Evolutionary conservation across 345 rosid species (phyloP), one percentile per base, ranked within the genome.

Genomic region (Arabis alpina): DNA sequence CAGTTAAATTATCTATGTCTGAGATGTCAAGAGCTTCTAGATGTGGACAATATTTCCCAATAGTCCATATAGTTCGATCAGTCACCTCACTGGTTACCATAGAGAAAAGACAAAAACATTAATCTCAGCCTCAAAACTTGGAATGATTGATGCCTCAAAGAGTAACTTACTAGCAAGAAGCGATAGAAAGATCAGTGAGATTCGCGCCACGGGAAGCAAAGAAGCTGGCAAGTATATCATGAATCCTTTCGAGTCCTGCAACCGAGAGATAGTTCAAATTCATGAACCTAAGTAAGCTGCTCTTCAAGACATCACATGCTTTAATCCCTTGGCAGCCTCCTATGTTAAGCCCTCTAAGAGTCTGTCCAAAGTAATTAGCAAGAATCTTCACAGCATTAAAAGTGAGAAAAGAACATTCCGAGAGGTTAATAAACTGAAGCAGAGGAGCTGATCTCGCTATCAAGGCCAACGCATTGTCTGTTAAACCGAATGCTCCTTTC

Each of bases 1-100:
- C 82, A 41, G 84, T 77, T 64, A 86, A 72, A 2, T 60, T 59
- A 37, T 28, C 48, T 76, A 82, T 72, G 61, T 68, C 45, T 6
- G 84, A 73, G 54, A 86, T 78, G 66, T 84, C 86, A 58, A 86
- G 77, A 47, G 79, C 74, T 32, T 73, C 62, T 34, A 86, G 75
- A 10, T 68, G 56, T 6, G 54, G 61, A 48, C 79, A 76, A 10
- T 14, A 40, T 45, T 64, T 56, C 56, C 81, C 85, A 54, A 84
- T 61, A 23, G 8, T 16, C 77, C 64, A 60, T 24, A 82, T 40
- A 58, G 79, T 70, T 8, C 10, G 14, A 66, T 82, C 86, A 57
- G 81, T 86, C 79, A 84, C 54, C 8, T 68, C 45, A 49, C 91
- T 86, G 81, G 74, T 73, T 27, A 80, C 64, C 73, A 77, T 55